Base-by-base conservation (phyloP, 2,329 filamentous ascomycete species). In the Sporothrix brasiliensis region DNA sequence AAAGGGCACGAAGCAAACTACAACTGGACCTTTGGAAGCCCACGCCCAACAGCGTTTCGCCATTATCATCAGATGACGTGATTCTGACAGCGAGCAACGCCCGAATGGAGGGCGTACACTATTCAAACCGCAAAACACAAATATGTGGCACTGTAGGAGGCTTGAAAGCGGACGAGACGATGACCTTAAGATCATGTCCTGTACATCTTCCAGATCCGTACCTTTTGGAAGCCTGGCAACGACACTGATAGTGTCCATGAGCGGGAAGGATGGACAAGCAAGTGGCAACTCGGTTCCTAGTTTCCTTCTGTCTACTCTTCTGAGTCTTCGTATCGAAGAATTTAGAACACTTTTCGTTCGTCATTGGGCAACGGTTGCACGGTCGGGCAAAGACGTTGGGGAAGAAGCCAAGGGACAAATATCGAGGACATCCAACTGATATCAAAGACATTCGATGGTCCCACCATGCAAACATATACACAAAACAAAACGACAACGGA, bases 41-140 rank as follows among this genome's bases (percentile, higher is more conserved):
- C 24, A 49, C 27, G 21, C 30, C 44, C 49, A 50, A n/a, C 19
- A 7, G 34, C 39, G 9, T 52, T 47, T 21, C 24, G 5, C 61
- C 16, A 52, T 39, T 14, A 50, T 21, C 52, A 50, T 60, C 67
- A 13, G 67, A 68, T 68, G 67, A 68, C 67, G 67, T 68, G 53
- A 53, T 53, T 68, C 50, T 67, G 13, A 27, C 47, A 44, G 39
- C 39, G 47, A 67, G 63, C 49, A 67, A 41, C 27, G 49, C 53
- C 58, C 58, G 63, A 47, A 66, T 30, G 47, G 63, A 53, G 49
- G 61, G 34, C 61, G 50, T 16, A 2, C 24, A 24, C n/a, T 34
- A 34, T 65, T 50, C 61, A 24, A 65, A 49, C 50, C 41, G 7
- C 6, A 34, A 34, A 34, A 65, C 24, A 65, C 24, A 16, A 7